These are phyloP conservation scores for Sisymbrium altissimum DNA, from an alignment of 345 rosid species.

Conservation along the genomic window DNA sequence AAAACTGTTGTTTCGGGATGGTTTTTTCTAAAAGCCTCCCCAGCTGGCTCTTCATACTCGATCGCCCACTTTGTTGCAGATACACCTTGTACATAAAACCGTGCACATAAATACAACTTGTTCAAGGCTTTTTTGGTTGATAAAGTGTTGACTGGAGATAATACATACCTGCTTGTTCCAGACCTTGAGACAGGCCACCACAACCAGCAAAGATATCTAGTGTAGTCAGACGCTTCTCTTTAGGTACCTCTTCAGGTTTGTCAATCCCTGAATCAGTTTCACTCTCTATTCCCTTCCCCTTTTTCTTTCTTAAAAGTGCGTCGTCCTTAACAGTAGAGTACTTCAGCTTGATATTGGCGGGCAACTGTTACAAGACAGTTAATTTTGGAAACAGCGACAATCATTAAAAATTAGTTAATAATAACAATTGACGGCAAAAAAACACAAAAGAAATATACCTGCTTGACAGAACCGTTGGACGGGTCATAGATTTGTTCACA, in stretches of 20 bases:
- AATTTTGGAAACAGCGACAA: neutral
- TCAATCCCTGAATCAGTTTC: slow-evolving; percentile 40
- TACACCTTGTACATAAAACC: slow-evolving; percentile 51
- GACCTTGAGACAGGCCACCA: slow-evolving; percentile 80
- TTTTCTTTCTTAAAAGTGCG: slow-evolving; percentile 57
- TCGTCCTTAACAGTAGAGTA: slow-evolving; percentile 47
- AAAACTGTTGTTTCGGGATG: slow-evolving; percentile 71
- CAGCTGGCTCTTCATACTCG: slow-evolving; percentile 95
- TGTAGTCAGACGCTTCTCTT: slow-evolving; percentile 47
- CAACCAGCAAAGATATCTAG: slow-evolving; percentile 89
- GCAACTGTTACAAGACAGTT: slow-evolving; percentile 46
- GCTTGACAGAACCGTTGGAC: slow-evolving; percentile 61
- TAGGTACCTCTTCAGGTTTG: slow-evolving; percentile 37
- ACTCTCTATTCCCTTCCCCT: slow-evolving; percentile 70
- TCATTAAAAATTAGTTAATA: neutral
- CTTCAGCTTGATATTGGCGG: slow-evolving; percentile 49
- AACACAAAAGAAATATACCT: slow-evolving; percentile 33
- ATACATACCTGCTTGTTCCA: slow-evolving; percentile 54
- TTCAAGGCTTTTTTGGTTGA: slow-evolving; percentile 1
- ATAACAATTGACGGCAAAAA: too few relatives aligned
- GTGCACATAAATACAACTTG: slow-evolving; percentile 1
- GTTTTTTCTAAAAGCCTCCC: slow-evolving; percentile 62
- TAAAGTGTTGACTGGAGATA: neutral
- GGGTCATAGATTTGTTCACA: slow-evolving; percentile 79
- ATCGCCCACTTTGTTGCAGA: slow-evolving; percentile 83